These are phyloP conservation scores for Podaxis pistillaris DNA, from an alignment of 768 basidiomycete species.

Conservation along the genomic window DNA sequence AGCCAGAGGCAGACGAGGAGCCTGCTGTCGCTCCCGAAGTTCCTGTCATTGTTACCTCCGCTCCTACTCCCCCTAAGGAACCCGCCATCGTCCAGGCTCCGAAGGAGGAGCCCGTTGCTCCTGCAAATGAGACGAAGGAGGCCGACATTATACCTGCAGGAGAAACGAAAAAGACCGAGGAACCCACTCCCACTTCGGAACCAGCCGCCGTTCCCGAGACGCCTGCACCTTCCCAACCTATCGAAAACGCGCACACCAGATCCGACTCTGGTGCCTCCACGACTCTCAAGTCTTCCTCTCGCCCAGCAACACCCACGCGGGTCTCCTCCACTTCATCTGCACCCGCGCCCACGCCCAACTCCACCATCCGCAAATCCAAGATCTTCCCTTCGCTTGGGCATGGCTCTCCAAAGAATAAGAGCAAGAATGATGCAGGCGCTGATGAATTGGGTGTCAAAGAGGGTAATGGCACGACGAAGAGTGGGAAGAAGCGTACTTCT, in stretches of 20 bases:
- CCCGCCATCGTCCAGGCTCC: neutral
- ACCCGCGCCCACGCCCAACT: constrained; percentile 26
- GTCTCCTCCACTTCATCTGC: constrained; percentile 24
- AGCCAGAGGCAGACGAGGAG: constrained; percentile 10
- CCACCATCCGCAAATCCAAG: constrained; percentile 18
- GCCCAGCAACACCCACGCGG: constrained; percentile 25
- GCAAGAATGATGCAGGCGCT: neutral
- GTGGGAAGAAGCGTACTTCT: constrained; percentile 40
- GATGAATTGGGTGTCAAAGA: neutral
- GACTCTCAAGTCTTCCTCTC: constrained; percentile 17
- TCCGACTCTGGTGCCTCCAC: constrained; percentile 17
- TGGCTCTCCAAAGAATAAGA: neutral
- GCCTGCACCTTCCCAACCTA: neutral
- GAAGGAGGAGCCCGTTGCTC: neutral
- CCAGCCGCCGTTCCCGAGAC: neutral
- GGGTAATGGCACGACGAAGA: constrained; percentile 19
- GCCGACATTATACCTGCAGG: neutral
- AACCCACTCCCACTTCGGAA: constrained; percentile 6
- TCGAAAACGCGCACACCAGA: neutral
- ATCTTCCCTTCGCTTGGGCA: constrained; percentile 1
- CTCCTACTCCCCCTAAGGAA: constrained; percentile 8
- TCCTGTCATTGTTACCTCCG: neutral
- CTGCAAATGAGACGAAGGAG: neutral
- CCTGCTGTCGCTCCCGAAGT: neutral
- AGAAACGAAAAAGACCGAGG: neutral